Evolutionary conservation across 495 filamentous ascomycete species (phyloP).

Genomic region (Penicillium bovifimosum): DNA sequence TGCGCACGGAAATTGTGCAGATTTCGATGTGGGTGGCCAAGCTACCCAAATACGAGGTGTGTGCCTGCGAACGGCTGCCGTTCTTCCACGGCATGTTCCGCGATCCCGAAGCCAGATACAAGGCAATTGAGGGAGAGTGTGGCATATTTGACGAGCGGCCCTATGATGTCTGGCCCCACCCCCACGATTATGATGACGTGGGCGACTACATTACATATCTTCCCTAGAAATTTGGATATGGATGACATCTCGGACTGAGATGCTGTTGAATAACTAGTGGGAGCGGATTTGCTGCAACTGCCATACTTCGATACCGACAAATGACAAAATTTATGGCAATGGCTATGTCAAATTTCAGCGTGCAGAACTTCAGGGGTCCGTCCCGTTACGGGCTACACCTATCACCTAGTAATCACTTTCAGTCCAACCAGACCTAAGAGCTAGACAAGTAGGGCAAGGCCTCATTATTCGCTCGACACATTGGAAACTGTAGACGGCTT

Average conservation of each 20-base stretch:
- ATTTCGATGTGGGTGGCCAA: neutral
- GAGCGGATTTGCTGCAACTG: neutral
- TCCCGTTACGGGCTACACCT: no score
- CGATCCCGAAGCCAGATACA: neutral
- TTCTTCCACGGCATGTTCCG: neutral
- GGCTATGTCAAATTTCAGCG: neutral
- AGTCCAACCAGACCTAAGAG: no score
- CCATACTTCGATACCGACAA: neutral
- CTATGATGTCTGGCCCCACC: neutral
- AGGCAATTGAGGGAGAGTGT: neutral
- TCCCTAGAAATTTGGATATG: neutral
- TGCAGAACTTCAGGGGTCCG: neutral
- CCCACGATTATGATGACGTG: neutral
- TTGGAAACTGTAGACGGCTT: no score
- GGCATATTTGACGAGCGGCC: neutral
- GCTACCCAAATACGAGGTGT: neutral
- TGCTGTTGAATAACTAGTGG: neutral
- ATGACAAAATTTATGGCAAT: no score
- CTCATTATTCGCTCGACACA: no score
- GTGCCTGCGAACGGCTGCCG: neutral
- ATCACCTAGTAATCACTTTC: no score
- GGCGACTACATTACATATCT: no score
- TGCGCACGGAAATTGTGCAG: neutral
- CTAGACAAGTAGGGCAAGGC: no score
- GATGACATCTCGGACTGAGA: neutral